Evolutionary conservation across 2,329 filamentous ascomycete species (phyloP).

Genomic region (Westerdykella ornata): DNA sequence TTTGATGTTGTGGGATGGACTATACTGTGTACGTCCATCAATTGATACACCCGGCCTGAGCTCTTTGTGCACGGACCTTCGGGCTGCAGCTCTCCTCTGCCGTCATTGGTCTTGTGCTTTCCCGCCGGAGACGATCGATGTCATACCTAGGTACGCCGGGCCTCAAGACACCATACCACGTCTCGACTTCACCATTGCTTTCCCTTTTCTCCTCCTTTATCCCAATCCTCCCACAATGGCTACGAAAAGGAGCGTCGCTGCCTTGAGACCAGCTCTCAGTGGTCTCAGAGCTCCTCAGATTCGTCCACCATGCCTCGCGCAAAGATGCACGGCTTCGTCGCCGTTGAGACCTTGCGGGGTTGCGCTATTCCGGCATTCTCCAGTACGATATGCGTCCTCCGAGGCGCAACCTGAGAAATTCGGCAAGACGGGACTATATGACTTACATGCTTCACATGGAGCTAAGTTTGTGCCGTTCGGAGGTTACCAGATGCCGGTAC

Average conservation of each 20-base stretch:
- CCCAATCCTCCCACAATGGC: conserved; percentile 18
- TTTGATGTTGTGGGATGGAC: too few relatives aligned
- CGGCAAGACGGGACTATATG: conserved; percentile 66
- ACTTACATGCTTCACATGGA: conserved; percentile 68
- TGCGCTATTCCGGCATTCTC: conserved; percentile 2
- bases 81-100: conserved; percentile 10
- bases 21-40: too few relatives aligned
- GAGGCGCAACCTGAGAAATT: conserved; percentile 19
- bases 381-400: conserved; percentile 27
- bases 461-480: conserved; percentile 97
- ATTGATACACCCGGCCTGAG: conserved; percentile 1
- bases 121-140: too few relatives aligned
- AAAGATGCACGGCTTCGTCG: too few relatives aligned
- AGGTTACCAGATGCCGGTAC: conserved; percentile 85
- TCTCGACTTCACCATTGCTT: conserved; percentile 2
- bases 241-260: conserved; percentile 19
- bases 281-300: conserved; percentile 4
- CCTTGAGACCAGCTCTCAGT: conserved; percentile 24
- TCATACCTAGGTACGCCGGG: too few relatives aligned
- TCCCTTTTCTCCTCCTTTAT: conserved; percentile 4
- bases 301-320: too few relatives aligned
- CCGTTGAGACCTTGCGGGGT: not conserved
- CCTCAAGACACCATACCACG: too few relatives aligned
- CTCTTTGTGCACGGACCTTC: conserved; percentile 15
- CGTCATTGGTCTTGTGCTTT: conserved; percentile 10